Conservation (phyloP, 164 flowering plant genomes). For the Paratinospora sagittata region DNA sequence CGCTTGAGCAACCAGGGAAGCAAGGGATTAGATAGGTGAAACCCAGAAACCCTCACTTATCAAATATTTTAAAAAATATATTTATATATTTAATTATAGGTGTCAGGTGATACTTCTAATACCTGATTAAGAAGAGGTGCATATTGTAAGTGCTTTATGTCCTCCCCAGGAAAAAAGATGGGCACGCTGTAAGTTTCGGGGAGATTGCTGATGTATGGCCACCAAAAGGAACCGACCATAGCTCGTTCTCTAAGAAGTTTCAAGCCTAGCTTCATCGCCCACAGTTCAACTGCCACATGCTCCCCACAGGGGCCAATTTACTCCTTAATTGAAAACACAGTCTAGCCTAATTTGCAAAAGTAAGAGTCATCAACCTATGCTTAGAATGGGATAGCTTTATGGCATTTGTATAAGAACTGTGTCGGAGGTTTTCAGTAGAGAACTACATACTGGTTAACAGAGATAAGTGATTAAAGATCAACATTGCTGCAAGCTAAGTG, state of each 20-base stretch:
- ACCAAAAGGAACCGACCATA: conserved; percentile 77
- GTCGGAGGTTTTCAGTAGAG: neutral
- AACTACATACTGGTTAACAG: no score
- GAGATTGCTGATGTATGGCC: conserved; percentile 98
- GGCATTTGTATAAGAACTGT: neutral
- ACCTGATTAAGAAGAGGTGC: conserved; percentile 96
- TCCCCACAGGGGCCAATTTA: conserved; percentile 56
- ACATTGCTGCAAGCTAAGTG: neutral
- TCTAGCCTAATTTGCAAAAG: conserved; percentile 43
- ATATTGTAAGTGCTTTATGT: conserved; percentile 86
- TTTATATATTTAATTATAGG: no score
- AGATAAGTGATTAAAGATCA: neutral
- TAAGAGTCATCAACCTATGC: conserved; percentile 36
- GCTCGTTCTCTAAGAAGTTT: conserved; percentile 94
- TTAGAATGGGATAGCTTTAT: conserved; percentile 1
- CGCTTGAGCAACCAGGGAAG: no score
- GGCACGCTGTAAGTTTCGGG: conserved; percentile 85
- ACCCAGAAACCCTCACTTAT: no score
- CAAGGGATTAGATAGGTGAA: no score
- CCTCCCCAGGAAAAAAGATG: conserved; percentile 85
- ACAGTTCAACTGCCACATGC: conserved; percentile 96
- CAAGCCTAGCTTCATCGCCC: conserved; percentile 92
- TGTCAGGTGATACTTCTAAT: conserved; percentile 7
- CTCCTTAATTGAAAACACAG: conserved; percentile 54
- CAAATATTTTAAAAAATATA: no score